phyloP scores from a whole-genome alignment of 2,329 filamentous ascomycete genomes.

The Akanthomyces uredinophilus region DNA sequence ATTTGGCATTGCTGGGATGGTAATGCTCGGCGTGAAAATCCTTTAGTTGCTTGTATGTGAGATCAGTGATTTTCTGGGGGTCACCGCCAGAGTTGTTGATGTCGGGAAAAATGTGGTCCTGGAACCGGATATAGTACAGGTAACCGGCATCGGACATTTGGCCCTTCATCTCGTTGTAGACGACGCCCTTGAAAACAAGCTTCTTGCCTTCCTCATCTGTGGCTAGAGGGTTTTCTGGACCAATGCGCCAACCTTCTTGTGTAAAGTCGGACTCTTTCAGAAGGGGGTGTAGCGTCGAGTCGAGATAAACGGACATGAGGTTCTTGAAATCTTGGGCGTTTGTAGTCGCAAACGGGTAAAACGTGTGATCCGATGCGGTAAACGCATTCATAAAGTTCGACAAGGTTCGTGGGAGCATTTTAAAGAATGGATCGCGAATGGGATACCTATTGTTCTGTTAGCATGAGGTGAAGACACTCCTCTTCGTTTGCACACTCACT shows the following conservation, averaged over 20 bases:
- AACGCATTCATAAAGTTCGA: conserved; percentile 99
- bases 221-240: conserved; percentile 77
- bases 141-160: conserved; percentile 98
- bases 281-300: conserved; percentile 85
- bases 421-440: conserved; percentile 99
- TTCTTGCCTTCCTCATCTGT: conserved; percentile 54
- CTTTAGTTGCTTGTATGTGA: conserved; percentile 85
- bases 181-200: conserved; percentile 92
- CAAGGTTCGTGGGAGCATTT: conserved; percentile 96
- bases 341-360: conserved; percentile 96
- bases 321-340: conserved; percentile 95
- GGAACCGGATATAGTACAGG: conserved; percentile 90
- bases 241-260: conserved; percentile 95
- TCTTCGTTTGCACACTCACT: conserved; percentile 46
- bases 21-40: conserved; percentile 91
- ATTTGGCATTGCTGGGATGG: conserved; percentile 93
- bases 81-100: conserved; percentile 97
- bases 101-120: conserved; percentile 88
- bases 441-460: conserved; percentile 63
- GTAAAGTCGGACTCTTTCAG: conserved; percentile 88
- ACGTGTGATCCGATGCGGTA: conserved; percentile 92
- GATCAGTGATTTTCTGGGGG: conserved; percentile 89
- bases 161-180: conserved; percentile 99
- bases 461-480: conserved; percentile 16
- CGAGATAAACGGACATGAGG: conserved; percentile 91